These are phyloP conservation scores for Ampelocalamus luodianensis DNA, from an alignment of 176 grass and related monocot genomes.

Conservation along the genomic window DNA sequence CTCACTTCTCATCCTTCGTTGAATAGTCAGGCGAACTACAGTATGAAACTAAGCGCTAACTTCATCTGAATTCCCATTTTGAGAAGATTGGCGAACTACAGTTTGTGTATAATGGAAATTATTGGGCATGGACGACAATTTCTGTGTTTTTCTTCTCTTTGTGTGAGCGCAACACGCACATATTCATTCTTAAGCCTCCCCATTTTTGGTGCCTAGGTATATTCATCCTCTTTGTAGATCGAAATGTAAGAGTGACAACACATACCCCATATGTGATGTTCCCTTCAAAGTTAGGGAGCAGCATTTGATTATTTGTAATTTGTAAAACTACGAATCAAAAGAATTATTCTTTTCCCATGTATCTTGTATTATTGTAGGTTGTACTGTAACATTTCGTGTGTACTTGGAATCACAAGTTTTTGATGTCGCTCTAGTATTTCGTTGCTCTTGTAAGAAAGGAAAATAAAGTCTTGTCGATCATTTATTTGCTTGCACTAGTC, in stretches of 20 bases:
- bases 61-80: constrained; percentile 22
- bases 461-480: not conserved
- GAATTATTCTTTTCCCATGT: not conserved
- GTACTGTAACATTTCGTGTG: not conserved
- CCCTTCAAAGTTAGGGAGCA: constrained; percentile 48
- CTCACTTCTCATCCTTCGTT: constrained; percentile 14
- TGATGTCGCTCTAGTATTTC: not conserved
- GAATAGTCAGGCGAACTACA: constrained; percentile 23
- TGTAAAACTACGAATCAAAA: constrained; percentile 34
- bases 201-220: constrained; percentile 43
- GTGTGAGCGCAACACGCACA: constrained; percentile 23
- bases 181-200: constrained; percentile 45
- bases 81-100: constrained; percentile 21
- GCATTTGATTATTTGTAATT: constrained; percentile 26
- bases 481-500: not conserved
- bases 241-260: constrained; percentile 43
- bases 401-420: constrained; percentile 7
- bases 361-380: constrained; percentile 34
- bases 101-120: constrained; percentile 37
- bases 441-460: not conserved
- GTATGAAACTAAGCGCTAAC: constrained; percentile 28
- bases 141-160: constrained; percentile 6
- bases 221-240: constrained; percentile 28
- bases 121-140: not conserved
- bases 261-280: constrained; percentile 36